Evolutionary conservation across 371 early-diverging fungal genomes (phyloP).

Genomic region (Racocetra persica): DNA sequence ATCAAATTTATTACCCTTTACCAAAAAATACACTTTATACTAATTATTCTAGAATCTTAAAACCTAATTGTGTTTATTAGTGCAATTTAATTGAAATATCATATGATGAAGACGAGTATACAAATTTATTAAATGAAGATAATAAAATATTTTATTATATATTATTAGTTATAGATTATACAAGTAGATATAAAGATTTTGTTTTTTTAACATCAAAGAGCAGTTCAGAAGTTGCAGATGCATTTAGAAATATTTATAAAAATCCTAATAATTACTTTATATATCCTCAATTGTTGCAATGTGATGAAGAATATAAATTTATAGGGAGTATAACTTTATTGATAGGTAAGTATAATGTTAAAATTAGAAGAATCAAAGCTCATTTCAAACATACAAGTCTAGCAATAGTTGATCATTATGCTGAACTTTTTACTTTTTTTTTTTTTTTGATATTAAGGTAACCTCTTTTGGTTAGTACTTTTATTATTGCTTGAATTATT

Average conservation of each 20-base stretch:
- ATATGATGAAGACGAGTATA: not conserved
- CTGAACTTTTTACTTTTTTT: no score
- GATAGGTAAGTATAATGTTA: not conserved
- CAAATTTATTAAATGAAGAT: not conserved
- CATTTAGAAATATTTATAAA: no score
- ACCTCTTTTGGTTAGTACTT: no score
- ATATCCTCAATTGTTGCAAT: not conserved
- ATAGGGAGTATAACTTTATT: not conserved
- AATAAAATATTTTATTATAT: no score
- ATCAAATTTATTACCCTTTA: conserved; percentile 2
- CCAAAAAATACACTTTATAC: not conserved
- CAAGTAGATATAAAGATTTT: not conserved
- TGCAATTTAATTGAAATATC: not conserved
- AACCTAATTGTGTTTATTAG: not conserved
- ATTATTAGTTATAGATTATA: not conserved
- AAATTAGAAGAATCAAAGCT: not conserved
- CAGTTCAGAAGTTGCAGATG: not conserved
- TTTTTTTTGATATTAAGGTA: no score
- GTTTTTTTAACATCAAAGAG: conserved; percentile 24
- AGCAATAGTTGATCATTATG: not conserved
- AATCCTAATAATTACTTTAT: not conserved
- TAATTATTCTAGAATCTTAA: not conserved
- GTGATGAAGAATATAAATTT: not conserved
- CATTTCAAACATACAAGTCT: not conserved
- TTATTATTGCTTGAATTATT: no score